phyloP scores from a whole-genome alignment of 306 rosid species.

The Cyclanthera cordifolia region DNA sequence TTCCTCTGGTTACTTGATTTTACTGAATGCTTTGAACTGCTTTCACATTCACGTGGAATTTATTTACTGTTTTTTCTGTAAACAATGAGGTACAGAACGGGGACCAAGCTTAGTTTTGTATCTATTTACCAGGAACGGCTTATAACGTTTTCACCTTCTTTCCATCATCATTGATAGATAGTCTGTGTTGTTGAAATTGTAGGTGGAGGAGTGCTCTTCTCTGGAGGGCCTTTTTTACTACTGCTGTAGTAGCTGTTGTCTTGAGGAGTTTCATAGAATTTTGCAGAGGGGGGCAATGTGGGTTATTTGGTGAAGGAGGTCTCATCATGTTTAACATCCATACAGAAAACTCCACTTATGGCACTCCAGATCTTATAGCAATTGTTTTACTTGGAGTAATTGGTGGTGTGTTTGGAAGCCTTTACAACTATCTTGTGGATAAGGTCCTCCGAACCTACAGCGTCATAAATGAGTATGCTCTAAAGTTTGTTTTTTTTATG shows the following conservation, averaged over 20 bases:
- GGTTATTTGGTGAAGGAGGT: constrained; percentile 79
- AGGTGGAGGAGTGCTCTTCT: constrained; percentile 93
- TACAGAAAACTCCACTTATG: constrained; percentile 34
- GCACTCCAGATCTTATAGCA: constrained; percentile 37
- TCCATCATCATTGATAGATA: background rate
- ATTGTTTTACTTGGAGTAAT: constrained; percentile 47
- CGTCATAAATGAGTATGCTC: constrained; percentile 72
- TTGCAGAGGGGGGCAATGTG: constrained; percentile 49
- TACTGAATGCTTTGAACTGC: background rate
- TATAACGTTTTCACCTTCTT: background rate
- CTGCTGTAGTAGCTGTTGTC: constrained; percentile 72
- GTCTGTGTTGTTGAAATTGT: background rate
- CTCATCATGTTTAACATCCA: constrained; percentile 55
- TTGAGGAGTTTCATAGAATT: constrained; percentile 39
- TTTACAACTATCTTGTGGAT: constrained; percentile 57
- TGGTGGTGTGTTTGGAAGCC: constrained; percentile 70
- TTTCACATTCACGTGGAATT: background rate
- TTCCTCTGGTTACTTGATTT: background rate
- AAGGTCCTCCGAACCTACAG: constrained; percentile 67
- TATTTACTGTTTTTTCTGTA: background rate
- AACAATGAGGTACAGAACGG: background rate
- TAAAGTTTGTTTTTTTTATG: background rate
- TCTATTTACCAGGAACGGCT: background rate
- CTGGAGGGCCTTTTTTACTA: constrained; percentile 74
- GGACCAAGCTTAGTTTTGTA: background rate